Conservation (phyloP, 352 stramenopile genomes). For the Globisporangium acanthophoron region DNA sequence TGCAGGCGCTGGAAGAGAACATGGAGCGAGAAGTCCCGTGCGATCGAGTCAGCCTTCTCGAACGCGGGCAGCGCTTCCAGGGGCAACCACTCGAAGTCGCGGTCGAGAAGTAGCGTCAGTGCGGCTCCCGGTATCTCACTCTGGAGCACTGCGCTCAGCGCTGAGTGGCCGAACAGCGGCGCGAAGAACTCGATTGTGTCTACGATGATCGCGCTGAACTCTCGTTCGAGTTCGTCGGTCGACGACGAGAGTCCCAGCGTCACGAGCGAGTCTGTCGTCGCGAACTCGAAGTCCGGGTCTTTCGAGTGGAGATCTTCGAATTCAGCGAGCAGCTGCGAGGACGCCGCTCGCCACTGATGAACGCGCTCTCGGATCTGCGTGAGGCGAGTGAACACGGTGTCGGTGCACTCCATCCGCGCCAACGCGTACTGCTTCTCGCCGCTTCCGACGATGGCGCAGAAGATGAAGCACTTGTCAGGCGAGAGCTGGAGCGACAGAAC, state of each 20-base stretch:
- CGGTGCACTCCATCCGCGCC: slow-evolving; percentile 58
- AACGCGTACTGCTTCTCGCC: slow-evolving; percentile 39
- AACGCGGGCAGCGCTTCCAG: slow-evolving; percentile 46
- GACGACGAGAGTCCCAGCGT: slow-evolving; percentile 2
- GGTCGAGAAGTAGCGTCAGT: slow-evolving; percentile 51
- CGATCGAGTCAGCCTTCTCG: slow-evolving; percentile 40
- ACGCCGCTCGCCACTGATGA: slow-evolving; percentile 28
- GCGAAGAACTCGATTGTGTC: slow-evolving; percentile 39
- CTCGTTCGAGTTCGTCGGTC: slow-evolving; percentile 40
- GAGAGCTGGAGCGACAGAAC: slow-evolving; percentile 66
- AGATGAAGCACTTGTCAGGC: slow-evolving; percentile 60
- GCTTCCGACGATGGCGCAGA: slow-evolving; percentile 30
- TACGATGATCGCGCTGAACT: slow-evolving; percentile 45
- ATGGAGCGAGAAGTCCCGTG: slow-evolving; percentile 70
- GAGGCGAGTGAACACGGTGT: slow-evolving; percentile 19
- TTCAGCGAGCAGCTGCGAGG: slow-evolving; percentile 28
- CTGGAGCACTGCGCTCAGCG: slow-evolving; percentile 29
- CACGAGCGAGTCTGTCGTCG: slow-evolving; percentile 6
- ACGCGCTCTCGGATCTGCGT: slow-evolving; percentile 25
- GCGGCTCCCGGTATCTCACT: slow-evolving; percentile 38
- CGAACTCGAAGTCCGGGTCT: slow-evolving; percentile 40
- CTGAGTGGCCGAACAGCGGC: slow-evolving; percentile 48
- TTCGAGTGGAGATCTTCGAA: slow-evolving; percentile 31
- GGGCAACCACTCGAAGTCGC: slow-evolving; percentile 38
- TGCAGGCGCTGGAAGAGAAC: slow-evolving; percentile 49